Conservation (phyloP, 2,329 filamentous ascomycete genomes). For the Monilinia fructigena region DNA sequence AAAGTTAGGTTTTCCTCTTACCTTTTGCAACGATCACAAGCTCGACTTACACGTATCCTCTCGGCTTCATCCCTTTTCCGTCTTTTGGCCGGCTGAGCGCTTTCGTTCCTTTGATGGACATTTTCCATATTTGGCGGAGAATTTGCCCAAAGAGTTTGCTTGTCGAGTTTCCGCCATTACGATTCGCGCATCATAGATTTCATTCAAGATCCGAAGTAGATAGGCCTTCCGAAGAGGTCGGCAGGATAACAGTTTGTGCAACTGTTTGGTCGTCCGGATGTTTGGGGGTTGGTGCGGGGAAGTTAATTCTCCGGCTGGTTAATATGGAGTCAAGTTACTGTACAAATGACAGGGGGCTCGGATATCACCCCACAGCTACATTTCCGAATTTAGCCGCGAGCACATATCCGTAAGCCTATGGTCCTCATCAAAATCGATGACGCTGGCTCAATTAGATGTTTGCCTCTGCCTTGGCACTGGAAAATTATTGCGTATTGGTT, state of each 20-base stretch:
- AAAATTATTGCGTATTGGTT: background rate
- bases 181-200: background rate
- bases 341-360: slow-evolving; percentile 1
- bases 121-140: background rate
- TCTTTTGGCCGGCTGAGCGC: slow-evolving; percentile 22
- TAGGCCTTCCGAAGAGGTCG: background rate
- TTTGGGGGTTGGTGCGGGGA: slow-evolving; percentile 7
- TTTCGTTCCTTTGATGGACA: background rate
- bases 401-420: background rate
- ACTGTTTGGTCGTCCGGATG: slow-evolving; percentile 4
- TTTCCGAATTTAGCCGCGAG: background rate
- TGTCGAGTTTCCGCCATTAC: slow-evolving; percentile 12
- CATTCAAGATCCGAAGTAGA: slow-evolving; percentile 5
- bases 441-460: background rate
- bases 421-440: background rate
- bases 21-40: slow-evolving; percentile 51
- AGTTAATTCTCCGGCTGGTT: background rate
- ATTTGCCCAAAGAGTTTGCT: background rate
- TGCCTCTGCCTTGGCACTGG: background rate
- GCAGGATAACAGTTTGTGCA: slow-evolving; percentile 5
- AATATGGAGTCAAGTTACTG: background rate
- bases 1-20: slow-evolving; percentile 33
- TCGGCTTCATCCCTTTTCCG: slow-evolving; percentile 29
- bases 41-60: slow-evolving; percentile 44
- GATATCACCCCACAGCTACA: background rate